Evolutionary conservation across 441 rosid genomes (phyloP), one percentile per base, ranked within the genome.

Genomic region (Populus hybrid): DNA sequence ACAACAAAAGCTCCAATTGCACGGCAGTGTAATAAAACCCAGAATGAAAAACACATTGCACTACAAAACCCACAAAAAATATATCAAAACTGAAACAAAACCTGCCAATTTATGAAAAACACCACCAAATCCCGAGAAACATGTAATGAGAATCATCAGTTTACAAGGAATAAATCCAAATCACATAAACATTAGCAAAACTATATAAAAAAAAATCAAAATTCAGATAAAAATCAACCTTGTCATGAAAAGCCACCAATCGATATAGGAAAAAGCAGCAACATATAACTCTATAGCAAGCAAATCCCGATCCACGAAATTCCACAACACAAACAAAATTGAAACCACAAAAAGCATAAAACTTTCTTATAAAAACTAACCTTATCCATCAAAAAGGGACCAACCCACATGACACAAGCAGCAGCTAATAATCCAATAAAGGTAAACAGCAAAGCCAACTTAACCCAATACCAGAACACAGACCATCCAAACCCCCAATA

Each of bases 321-420:
- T 20, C 67, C 28, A 59, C 32, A 32, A 6, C 28, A 64, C 23
- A 63, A 6, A 8, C 11, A 12, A 26, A 16, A 14, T 4, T 12
- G 67, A 50, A 75, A 59, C 23, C 24, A 61, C 24, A 53, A n/a
- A 42, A 16, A 30, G 23, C 23, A 21, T 5, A 11, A 36, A 70
- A 61, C 9, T 18, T 50, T 18, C 50, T 36, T 34, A 81, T 21
- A 7, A 80, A 79, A 24, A 75, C 85, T 50, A 67, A 95, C 99
- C 97, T 93, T 93, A 70, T 95, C 98, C 90, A 95, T 93, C 78
- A 95, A 77, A 88, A 84, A 93, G 0, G 99, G 99, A 65, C 91
- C 97, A 78, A 93, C 86, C 99, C 99, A 95, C 86, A 91, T 95
- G 83, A 95, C 75, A 76, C 84, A 82, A 75, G 88, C 94, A 79